phyloP scores from a whole-genome alignment of 768 basidiomycete genomes.

The Mycena vitilis region DNA sequence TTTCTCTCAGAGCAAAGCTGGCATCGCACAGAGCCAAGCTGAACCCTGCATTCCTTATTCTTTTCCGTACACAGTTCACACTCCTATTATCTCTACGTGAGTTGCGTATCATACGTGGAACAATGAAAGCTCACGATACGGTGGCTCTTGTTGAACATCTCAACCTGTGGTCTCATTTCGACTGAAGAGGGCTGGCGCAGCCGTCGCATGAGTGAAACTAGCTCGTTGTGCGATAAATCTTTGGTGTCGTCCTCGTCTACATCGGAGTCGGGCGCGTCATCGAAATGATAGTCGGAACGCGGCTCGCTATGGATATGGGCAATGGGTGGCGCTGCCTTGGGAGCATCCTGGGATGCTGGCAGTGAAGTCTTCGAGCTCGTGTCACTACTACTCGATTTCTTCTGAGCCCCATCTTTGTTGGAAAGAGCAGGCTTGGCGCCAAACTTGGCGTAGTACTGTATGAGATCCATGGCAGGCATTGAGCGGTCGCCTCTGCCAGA shows the following conservation, averaged over 20 bases:
- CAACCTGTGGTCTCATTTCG: not conserved
- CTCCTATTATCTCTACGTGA: constrained; percentile 4
- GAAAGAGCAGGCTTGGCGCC: not conserved
- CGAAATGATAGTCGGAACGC: not conserved
- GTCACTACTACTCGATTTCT: constrained; percentile 3
- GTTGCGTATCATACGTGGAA: too few relatives aligned
- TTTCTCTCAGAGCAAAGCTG: not conserved
- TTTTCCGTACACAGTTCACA: not conserved
- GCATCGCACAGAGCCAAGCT: not conserved
- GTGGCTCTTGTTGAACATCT: constrained; percentile 18
- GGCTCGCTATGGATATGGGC: not conserved
- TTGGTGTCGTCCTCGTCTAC: constrained; percentile 25
- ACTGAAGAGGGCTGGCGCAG: not conserved
- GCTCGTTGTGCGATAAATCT: constrained; percentile 8
- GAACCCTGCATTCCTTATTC: constrained; percentile 14
- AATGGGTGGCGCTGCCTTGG: too few relatives aligned
- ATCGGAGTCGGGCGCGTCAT: constrained; percentile 12
- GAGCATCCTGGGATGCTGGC: not conserved
- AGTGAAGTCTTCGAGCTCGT: not conserved
- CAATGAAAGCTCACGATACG: constrained; percentile 7
- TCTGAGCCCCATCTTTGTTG: not conserved
- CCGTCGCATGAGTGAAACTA: not conserved
- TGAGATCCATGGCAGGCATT: constrained; percentile 18
- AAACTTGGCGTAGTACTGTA: constrained; percentile 21
- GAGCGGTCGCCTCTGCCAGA: too few relatives aligned